A percentile compares a stretch with the other conserved stretches of the same genome.
Conservation (phyloP, 2,329 filamentous ascomycete species). For the Trichophyton benhamiae region DNA sequence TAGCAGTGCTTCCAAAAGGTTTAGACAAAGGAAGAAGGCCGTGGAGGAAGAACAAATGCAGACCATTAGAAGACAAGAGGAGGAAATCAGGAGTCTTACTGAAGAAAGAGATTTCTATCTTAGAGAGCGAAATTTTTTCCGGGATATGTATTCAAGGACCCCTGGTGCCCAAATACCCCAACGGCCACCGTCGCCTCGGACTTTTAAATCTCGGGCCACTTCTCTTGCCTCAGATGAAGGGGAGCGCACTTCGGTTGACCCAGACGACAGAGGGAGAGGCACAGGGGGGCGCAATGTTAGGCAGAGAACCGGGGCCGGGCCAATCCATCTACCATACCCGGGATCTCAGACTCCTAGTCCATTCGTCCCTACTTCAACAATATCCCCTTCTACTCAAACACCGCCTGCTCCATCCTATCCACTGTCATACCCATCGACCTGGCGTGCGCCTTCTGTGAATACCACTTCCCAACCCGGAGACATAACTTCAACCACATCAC, state of each 20-base stretch:
- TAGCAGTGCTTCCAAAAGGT: conserved; percentile 31
- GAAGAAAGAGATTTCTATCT: conserved; percentile 31
- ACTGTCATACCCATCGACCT: neutral
- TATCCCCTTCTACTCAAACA: neutral
- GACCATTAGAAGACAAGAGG: conserved; percentile 23
- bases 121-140: conserved; percentile 30
- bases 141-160: conserved; percentile 18
- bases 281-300: conserved; percentile 8
- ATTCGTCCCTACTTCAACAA: neutral
- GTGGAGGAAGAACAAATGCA: conserved; percentile 30
- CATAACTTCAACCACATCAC: neutral
- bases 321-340: conserved; percentile 1
- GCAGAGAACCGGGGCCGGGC: conserved; percentile 9
- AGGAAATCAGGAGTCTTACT: conserved; percentile 24
- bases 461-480: neutral
- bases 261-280: conserved; percentile 4
- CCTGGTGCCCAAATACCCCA: conserved; percentile 9
- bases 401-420: neutral
- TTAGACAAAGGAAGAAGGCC: conserved; percentile 30
- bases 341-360: neutral
- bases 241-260: neutral
- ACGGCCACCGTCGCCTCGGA: conserved; percentile 12
- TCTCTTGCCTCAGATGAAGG: conserved; percentile 4
- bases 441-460: neutral
- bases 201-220: neutral